These are phyloP conservation scores for Mycena leptocephala DNA, from an alignment of 768 basidiomycete genomes.

Conservation along the genomic window DNA sequence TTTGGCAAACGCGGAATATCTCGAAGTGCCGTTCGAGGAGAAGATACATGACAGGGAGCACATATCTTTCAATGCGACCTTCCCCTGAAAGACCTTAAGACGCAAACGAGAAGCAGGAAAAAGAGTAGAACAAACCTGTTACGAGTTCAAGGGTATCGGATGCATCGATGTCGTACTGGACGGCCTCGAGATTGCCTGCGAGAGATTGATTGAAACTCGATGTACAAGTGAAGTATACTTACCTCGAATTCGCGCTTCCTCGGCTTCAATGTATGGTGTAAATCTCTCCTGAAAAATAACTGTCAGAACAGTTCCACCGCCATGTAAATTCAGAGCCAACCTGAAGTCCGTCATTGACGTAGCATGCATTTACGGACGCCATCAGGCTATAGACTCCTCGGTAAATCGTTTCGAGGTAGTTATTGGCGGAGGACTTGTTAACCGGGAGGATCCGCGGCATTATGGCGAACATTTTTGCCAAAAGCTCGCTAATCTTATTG, in stretches of 20 bases:
- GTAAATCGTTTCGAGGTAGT: constrained; percentile 20
- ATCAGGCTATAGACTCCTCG: background rate
- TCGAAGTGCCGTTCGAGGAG: constrained; percentile 28
- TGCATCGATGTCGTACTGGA: constrained; percentile 29
- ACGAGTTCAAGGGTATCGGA: constrained; percentile 20
- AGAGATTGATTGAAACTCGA: background rate
- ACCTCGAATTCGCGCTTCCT: constrained; percentile 29
- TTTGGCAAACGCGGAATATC: constrained; percentile 21
- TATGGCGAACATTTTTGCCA: constrained; percentile 28
- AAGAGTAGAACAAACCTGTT: constrained; percentile 5
- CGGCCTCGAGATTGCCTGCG: constrained; percentile 31
- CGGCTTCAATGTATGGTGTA: constrained; percentile 8
- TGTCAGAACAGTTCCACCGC: no score
- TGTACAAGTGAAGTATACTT: background rate
- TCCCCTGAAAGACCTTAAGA: constrained; percentile 1
- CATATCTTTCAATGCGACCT: constrained; percentile 31
- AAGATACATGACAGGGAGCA: constrained; percentile 12
- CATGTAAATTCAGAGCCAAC: no score
- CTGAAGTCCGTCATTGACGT: background rate
- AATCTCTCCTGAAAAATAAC: constrained; percentile 29
- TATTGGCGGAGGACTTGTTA: constrained; percentile 6
- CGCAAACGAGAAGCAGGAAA: background rate
- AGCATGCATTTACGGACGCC: constrained; percentile 2
- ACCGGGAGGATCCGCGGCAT: no score
- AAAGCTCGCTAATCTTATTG: constrained; percentile 17